A percentile compares a stretch with the other conserved stretches of the same genome.
phyloP scores from a whole-genome alignment of 2,329 filamentous ascomycete species.

The Helicocarpus griseus region DNA sequence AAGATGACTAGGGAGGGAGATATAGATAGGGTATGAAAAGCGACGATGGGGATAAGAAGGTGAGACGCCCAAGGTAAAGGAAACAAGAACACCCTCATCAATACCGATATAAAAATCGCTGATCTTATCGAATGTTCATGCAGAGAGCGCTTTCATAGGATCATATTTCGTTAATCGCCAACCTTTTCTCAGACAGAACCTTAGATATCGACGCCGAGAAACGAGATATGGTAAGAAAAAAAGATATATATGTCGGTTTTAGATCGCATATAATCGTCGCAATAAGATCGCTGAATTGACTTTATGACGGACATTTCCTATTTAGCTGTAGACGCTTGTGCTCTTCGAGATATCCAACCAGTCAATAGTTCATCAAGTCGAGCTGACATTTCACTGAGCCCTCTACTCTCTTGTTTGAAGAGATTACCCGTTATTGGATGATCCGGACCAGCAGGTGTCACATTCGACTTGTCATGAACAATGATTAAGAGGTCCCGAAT shows the following conservation, averaged over 20 bases:
- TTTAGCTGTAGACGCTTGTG: neutral
- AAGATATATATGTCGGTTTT: neutral
- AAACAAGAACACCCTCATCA: conserved; percentile 1
- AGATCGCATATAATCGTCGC: neutral
- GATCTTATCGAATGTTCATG: conserved; percentile 1
- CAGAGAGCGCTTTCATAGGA: neutral
- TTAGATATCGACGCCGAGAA: neutral
- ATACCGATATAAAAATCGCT: neutral
- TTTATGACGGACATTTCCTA: neutral
- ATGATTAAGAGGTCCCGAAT: conserved; percentile 84
- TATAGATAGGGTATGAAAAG: neutral
- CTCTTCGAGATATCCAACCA: conserved; percentile 56
- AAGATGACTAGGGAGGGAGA: neutral
- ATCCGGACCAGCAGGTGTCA: conserved; percentile 67
- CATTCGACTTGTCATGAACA: conserved; percentile 83
- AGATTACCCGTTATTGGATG: conserved; percentile 73
- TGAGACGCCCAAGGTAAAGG: neutral
- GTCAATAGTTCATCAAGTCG: conserved; percentile 82
- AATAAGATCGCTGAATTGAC: neutral
- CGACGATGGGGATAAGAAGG: neutral
- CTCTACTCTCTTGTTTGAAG: conserved; percentile 79
- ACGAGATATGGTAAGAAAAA: neutral
- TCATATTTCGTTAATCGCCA: conserved; percentile 3
- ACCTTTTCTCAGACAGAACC: neutral
- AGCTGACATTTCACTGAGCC: conserved; percentile 76